Conservation (phyloP, 345 rosid genomes). For the Eucalyptus curtisii region DNA sequence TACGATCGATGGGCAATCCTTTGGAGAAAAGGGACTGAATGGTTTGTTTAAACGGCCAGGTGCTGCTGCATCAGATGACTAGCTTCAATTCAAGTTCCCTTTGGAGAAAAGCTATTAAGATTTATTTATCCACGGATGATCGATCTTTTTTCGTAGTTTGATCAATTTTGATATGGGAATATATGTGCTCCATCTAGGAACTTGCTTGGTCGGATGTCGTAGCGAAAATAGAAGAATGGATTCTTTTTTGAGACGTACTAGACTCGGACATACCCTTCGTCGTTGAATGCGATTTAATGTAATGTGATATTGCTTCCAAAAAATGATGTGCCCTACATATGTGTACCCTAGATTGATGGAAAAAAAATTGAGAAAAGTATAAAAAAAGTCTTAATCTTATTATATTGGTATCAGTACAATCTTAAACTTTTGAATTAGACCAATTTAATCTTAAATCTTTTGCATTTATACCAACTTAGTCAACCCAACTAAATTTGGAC, state of each 20-base stretch:
- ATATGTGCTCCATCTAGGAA: neutral
- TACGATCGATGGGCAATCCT: too few species aligned
- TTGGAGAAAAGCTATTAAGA: neutral
- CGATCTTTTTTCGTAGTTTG: neutral
- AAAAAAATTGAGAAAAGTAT: too few species aligned
- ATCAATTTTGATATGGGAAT: too few species aligned
- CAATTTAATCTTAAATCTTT: too few species aligned
- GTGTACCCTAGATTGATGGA: neutral
- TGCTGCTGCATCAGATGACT: neutral
- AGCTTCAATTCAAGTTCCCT: neutral
- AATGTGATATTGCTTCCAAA: too few species aligned
- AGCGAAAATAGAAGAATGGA: neutral
- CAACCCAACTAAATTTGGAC: too few species aligned
- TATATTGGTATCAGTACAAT: fast-evolving
- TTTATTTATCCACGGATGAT: neutral
- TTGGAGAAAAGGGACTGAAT: neutral
- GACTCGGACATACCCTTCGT: too few species aligned
- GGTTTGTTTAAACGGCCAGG: neutral
- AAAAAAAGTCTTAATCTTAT: too few species aligned
- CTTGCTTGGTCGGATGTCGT: neutral
- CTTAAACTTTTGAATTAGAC: too few species aligned
- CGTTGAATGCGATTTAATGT: too few species aligned
- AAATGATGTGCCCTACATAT: neutral
- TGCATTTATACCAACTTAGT: too few species aligned
- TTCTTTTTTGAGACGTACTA: neutral